Base-by-base conservation (phyloP, 768 basidiomycete genomes). In the Lactarius hatsudake region DNA sequence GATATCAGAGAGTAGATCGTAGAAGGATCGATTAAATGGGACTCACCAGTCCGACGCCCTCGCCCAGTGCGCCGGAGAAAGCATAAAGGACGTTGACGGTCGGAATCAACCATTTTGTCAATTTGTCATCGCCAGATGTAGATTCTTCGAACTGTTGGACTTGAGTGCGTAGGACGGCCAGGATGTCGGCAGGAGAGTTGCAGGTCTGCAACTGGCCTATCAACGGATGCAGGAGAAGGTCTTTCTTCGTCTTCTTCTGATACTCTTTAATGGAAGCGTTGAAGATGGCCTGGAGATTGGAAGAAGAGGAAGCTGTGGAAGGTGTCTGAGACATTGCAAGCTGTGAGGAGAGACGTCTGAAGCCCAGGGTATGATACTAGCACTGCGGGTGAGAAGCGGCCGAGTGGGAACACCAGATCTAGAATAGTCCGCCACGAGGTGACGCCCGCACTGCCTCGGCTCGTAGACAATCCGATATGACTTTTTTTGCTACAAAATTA, bases 21-120 rank as follows among this genome's bases (percentile, higher is more conserved):
- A 0, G 13, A 13, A 15, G 13, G 13, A 6, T 5, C 5, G 0
- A n/a, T n/a, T n/a, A 0, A 7, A 7, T 53, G 5, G 5, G 5
- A 17, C 2, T 7, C 6, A 53, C 51, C 2, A 53, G 13, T 53
- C 51, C 51, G n/a, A 53, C 26, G 23, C 51, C 51, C 2, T 12
- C 26, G 13, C 51, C 51, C 7, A 53, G 23, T 26, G 6, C 23
- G 0, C 2, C 13, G 2, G 51, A 53, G 12, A 53, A 53, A 0
- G 51, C 51, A 53, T 26, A 53, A 28, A 53, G 51, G 51, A 26
- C 51, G 15, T 53, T 53, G 6, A 53, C 51, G 2, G 26, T 26
- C 5, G 51, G 51, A 0, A 2, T 53, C 51, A 53, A 26, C 51
- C 51, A 53, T 53, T 17, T 53, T 7, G 51, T 28, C 13, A 53